These are phyloP conservation scores for Rhizophagus sp. DNA, from an alignment of 192 early-diverging fungal genomes.

Conservation along the genomic window DNA sequence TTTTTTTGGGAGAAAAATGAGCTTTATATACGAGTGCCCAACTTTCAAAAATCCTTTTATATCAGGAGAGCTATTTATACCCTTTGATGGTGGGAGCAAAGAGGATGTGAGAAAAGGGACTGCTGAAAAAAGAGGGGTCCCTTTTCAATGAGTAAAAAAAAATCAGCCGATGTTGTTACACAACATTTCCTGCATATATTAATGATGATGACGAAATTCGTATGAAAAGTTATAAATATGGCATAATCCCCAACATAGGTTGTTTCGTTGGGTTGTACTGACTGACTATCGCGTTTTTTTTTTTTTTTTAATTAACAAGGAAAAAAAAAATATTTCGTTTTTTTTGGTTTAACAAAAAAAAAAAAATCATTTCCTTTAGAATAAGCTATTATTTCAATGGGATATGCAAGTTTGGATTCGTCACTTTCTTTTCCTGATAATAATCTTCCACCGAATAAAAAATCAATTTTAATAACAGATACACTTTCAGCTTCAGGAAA, in stretches of 20 bases:
- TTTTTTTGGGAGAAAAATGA: background rate
- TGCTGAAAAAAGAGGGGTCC: background rate
- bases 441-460: constrained; percentile 37
- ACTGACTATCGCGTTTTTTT: too few species aligned
- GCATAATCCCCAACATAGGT: too few species aligned
- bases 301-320: too few species aligned
- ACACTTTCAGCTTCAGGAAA: constrained; percentile 55
- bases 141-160: background rate
- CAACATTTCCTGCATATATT: too few species aligned
- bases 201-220: too few species aligned
- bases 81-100: background rate
- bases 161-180: background rate
- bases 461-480: constrained; percentile 56
- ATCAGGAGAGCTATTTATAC: constrained; percentile 12
- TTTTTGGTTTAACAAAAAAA: too few species aligned
- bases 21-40: background rate
- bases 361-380: too few species aligned
- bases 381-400: background rate
- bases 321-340: too few species aligned
- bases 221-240: too few species aligned
- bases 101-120: background rate
- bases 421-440: constrained; percentile 16
- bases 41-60: background rate
- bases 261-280: too few species aligned
- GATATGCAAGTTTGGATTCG: constrained; percentile 18